Conservation (phyloP, 2,329 filamentous ascomycete species). For the Metarhizium sp. region DNA sequence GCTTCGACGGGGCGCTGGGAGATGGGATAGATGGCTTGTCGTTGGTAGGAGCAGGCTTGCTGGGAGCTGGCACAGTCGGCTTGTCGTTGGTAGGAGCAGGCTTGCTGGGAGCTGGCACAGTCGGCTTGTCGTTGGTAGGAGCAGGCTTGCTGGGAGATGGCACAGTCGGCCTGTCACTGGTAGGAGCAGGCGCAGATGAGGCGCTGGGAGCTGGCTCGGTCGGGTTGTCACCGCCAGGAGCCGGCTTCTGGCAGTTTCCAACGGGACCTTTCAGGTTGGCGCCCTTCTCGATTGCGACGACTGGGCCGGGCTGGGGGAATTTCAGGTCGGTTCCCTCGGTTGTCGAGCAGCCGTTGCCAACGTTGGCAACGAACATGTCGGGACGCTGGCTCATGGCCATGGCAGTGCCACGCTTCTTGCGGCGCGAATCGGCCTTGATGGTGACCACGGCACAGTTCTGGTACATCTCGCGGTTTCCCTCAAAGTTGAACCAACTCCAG, state of each 20-base stretch:
- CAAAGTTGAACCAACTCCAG: slow-evolving; percentile 56
- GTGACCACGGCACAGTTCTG: slow-evolving; percentile 57
- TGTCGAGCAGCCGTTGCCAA: slow-evolving; percentile 47
- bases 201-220: neutral
- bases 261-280: neutral
- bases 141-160: too few species aligned
- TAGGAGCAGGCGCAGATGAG: neutral
- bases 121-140: too few species aligned
- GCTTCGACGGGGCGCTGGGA: too few species aligned
- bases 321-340: slow-evolving; percentile 44
- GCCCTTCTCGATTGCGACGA: slow-evolving; percentile 20
- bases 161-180: too few species aligned
- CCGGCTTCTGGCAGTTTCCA: neutral
- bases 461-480: slow-evolving; percentile 60
- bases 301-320: slow-evolving; percentile 55
- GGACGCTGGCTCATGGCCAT: slow-evolving; percentile 36
- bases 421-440: slow-evolving; percentile 28
- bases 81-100: too few species aligned
- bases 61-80: too few species aligned
- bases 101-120: too few species aligned
- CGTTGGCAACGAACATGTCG: slow-evolving; percentile 57
- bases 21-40: too few species aligned
- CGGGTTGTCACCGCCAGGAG: neutral
- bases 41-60: too few species aligned
- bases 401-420: slow-evolving; percentile 14